Conservation (phyloP, 441 rosid species). For the Rhodomyrtus psidioides region DNA sequence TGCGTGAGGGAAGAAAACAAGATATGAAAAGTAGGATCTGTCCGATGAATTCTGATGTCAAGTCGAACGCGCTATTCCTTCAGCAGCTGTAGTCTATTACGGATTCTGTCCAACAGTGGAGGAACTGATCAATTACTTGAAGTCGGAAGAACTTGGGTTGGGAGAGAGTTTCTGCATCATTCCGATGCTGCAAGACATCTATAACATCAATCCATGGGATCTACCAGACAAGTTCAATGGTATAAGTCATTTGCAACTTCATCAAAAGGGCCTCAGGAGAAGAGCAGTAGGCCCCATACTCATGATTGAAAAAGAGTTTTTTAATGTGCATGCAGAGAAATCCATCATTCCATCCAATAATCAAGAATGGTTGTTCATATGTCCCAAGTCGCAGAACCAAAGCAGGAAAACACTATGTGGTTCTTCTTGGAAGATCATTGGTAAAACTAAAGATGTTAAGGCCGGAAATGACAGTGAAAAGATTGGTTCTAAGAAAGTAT, state of each 20-base stretch:
- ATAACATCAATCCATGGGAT: neutral
- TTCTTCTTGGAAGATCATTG: too few species aligned
- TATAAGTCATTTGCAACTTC: neutral
- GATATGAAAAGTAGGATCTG: neutral
- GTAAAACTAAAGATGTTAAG: too few species aligned
- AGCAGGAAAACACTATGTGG: too few species aligned
- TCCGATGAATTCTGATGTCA: neutral
- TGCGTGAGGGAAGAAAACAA: neutral
- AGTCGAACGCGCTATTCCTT: neutral
- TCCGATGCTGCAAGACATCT: neutral
- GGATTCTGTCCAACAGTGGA: neutral
- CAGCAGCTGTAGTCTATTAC: neutral
- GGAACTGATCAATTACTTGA: neutral
- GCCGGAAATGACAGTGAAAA: too few species aligned
- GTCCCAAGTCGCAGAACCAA: too few species aligned
- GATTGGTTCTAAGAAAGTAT: too few species aligned
- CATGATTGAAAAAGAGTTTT: neutral
- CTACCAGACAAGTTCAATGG: neutral
- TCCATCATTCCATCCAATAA: neutral
- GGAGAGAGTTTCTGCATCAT: neutral
- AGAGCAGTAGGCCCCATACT: neutral
- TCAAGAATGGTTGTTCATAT: neutral
- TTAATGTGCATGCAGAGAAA: neutral
- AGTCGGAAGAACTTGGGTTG: neutral
- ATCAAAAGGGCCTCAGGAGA: neutral